Conservation (phyloP, 139 green algal genomes). For the Pleodorina starrii region DNA sequence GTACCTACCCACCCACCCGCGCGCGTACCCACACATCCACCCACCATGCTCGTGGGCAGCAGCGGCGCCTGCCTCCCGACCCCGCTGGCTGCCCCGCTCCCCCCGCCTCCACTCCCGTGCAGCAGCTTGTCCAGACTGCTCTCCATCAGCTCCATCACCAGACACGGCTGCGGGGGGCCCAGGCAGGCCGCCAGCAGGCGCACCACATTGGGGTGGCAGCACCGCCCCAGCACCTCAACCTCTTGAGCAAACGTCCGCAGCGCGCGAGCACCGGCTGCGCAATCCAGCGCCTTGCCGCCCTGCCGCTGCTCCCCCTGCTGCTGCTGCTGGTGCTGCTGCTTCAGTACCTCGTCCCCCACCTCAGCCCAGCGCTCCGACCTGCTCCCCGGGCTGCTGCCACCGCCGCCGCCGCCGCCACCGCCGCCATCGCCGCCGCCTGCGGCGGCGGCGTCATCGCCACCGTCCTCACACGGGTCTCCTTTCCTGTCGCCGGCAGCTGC, state of each 20-base stretch:
- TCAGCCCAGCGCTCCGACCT: not conserved
- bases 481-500: not conserved
- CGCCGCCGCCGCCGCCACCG: not conserved
- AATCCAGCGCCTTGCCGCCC: not conserved
- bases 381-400: not conserved
- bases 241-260: not conserved
- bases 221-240: constrained; percentile 45
- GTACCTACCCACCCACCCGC: not conserved
- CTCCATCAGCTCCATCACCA: constrained; percentile 40
- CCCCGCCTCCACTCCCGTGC: not conserved
- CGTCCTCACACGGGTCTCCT: too few relatives aligned
- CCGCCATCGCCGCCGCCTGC: not conserved
- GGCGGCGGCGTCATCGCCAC: not conserved
- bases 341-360: not conserved
- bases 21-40: not conserved
- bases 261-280: not conserved
- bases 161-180: constrained; percentile 30
- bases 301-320: too few relatives aligned
- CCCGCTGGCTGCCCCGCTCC: too few relatives aligned
- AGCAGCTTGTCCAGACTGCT: constrained; percentile 10
- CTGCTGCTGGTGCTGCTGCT: constrained; percentile 2
- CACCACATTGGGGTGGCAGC: constrained; percentile 34
- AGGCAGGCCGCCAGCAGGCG: constrained; percentile 36
- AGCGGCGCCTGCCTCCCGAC: too few relatives aligned
- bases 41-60: constrained; percentile 13